A percentile compares a stretch with the other conserved stretches of the same genome.
Conservation (phyloP, 805 yeast genomes). For the Lipomyces lipofer region DNA sequence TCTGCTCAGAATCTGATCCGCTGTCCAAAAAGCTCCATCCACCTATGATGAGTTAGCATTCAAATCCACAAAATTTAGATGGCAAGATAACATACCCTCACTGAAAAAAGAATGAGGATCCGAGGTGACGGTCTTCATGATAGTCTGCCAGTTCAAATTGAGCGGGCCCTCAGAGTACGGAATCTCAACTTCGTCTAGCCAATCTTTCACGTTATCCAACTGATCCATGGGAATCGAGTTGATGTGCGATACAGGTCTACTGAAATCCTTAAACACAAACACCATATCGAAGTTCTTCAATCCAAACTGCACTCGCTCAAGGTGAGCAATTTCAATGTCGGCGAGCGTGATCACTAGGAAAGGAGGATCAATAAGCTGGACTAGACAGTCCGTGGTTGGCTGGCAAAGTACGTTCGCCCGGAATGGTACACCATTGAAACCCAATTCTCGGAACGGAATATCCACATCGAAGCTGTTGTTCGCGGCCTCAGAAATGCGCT, state of each 20-base stretch:
- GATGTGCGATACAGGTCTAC: conserved; percentile 82
- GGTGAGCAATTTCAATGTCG: conserved; percentile 90
- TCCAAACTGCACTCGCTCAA: conserved; percentile 97
- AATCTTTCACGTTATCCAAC: conserved; percentile 87
- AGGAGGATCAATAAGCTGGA: conserved; percentile 93
- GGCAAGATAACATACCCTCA: too few species aligned
- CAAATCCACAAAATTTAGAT: background rate
- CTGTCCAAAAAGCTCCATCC: conserved; percentile 96
- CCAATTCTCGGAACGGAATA: conserved; percentile 91
- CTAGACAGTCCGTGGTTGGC: conserved; percentile 96
- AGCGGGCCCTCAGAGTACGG: conserved; percentile 93
- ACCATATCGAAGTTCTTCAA: conserved; percentile 94
- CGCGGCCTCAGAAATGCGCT: conserved; percentile 84
- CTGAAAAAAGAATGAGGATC: conserved; percentile 93
- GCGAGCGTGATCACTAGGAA: conserved; percentile 86
- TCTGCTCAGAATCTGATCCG: conserved; percentile 75
- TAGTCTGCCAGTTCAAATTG: conserved; percentile 91
- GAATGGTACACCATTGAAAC: conserved; percentile 96
- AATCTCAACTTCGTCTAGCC: conserved; percentile 97
- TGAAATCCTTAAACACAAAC: conserved; percentile 91
- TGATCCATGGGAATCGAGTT: conserved; percentile 93
- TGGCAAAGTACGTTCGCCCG: conserved; percentile 91
- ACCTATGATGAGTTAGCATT: too few species aligned
- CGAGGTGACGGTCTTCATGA: conserved; percentile 88
- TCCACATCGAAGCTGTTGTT: conserved; percentile 84